Conservation (phyloP, 1,284 basidiomycete genomes). For the Irpex sp. region DNA sequence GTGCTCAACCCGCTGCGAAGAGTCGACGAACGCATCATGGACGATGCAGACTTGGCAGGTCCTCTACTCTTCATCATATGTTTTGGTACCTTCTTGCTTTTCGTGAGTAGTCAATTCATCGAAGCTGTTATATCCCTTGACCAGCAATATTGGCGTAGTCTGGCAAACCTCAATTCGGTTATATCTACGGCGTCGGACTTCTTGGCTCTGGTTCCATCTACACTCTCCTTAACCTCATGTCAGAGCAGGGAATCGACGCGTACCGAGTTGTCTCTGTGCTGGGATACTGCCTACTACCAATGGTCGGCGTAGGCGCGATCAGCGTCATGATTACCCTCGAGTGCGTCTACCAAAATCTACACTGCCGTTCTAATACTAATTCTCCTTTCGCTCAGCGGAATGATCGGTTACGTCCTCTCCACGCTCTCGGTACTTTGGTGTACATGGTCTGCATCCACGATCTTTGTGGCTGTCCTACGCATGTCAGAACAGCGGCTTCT, state of each 20-base stretch:
- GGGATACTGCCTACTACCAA: conserved; percentile 94
- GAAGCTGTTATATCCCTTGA: neutral
- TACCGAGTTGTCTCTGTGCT: conserved; percentile 95
- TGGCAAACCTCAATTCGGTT: conserved; percentile 97
- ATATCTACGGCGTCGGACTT: conserved; percentile 97
- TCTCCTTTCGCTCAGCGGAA: conserved; percentile 44
- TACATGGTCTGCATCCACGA: conserved; percentile 89
- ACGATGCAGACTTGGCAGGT: conserved; percentile 97
- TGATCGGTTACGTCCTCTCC: conserved; percentile 80
- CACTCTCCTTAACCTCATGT: conserved; percentile 96
- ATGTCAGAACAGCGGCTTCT: conserved; percentile 92
- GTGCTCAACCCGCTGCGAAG: conserved; percentile 89
- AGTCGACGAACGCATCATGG: conserved; percentile 96
- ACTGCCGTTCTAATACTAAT: conserved; percentile 7
- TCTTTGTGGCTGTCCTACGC: conserved; percentile 90
- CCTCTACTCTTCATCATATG: conserved; percentile 93
- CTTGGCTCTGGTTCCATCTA: conserved; percentile 95
- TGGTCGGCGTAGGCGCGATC: conserved; percentile 90
- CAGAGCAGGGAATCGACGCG: conserved; percentile 91
- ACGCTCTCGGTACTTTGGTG: conserved; percentile 87
- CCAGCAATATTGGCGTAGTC: conserved; percentile 48
- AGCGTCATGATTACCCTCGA: conserved; percentile 87
- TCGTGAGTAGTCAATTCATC: conserved; percentile 55
- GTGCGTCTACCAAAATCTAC: conserved; percentile 44
- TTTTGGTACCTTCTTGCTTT: conserved; percentile 86